Base-by-base conservation (phyloP, 164 flowering plant genomes). In the Chimonanthus salicifolius region DNA sequence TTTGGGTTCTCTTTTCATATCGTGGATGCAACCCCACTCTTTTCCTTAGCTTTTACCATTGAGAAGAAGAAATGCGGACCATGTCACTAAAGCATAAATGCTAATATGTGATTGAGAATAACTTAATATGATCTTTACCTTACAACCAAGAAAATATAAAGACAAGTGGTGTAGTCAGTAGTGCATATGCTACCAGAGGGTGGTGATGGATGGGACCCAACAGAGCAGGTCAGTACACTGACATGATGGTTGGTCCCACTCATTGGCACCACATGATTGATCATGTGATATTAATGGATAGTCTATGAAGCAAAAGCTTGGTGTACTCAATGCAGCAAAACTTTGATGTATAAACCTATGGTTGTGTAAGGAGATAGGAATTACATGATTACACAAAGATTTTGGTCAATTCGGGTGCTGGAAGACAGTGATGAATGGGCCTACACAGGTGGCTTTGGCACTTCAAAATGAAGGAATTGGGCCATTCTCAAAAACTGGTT, bases 21-120 rank as follows among this genome's bases (percentile, higher is more conserved):
- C 16, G 16, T 54, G n/a, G 16, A 13, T 10, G 11, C 33, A 33
- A 33, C 33, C 33, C 1, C 33, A n/a, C 16, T n/a, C 16, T 54
- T n/a, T 4, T 54, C 10, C 11, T 54, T 10, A 13, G 16, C 60
- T n/a, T 10, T 54, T 10, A 80, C 90, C 16, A 63, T 16, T 8
- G 65, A n/a, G 65, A 63, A 21, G 6, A 65, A 45, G 16, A 43
- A 65, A 45, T 65, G 68, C 45, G 46, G 48, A 43, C 45, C 48
- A 45, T 16, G 68, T 65, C 68, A 65, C 15, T 4, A n/a, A 15
- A 44, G 68, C 68, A 65, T n/a, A 65, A 65, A 11, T 65, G 48
- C 16, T 54, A 54, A 13, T 54, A n/a, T 54, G n/a, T 54, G 16
- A 33, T 33, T 33, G 33, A 33, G 33, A 33, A 33, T 33, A 33